Evolutionary conservation across 2,329 filamentous ascomycete species (phyloP).

Genomic region (Exserohilum rostratum): DNA sequence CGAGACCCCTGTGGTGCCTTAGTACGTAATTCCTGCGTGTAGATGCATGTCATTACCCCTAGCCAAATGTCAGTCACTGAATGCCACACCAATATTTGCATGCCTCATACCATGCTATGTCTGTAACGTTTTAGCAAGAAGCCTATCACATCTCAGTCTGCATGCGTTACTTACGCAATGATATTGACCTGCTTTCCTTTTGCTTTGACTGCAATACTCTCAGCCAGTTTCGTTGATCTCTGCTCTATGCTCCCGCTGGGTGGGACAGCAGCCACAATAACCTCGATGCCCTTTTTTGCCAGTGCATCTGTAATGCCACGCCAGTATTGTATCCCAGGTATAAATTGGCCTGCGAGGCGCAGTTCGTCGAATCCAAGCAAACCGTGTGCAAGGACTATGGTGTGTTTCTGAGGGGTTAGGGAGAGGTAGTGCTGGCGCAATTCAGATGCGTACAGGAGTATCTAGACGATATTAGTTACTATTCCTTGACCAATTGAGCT

Average conservation of each 20-base stretch:
- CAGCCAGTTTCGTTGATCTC: constrained; percentile 60
- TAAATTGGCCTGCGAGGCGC: constrained; percentile 57
- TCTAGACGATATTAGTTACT: constrained; percentile 33
- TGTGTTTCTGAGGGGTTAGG: constrained; percentile 52
- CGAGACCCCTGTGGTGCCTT: constrained; percentile 59
- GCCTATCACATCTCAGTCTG: neutral
- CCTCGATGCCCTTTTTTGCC: constrained; percentile 61
- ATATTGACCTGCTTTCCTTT: constrained; percentile 67
- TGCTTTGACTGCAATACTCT: constrained; percentile 60
- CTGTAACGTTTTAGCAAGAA: constrained; percentile 36
- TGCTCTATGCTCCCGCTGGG: constrained; percentile 65
- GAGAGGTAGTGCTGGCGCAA: constrained; percentile 35
- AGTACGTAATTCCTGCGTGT: constrained; percentile 13
- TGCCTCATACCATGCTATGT: constrained; percentile 60
- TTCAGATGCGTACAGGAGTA: constrained; percentile 35
- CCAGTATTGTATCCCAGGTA: constrained; percentile 69
- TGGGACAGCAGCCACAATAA: constrained; percentile 66
- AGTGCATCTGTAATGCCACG: constrained; percentile 67
- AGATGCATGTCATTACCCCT: constrained; percentile 45
- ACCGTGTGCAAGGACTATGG: constrained; percentile 69
- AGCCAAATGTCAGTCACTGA: constrained; percentile 24
- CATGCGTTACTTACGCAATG: constrained; percentile 59
- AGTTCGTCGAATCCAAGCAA: constrained; percentile 70
- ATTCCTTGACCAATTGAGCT: too few relatives aligned
- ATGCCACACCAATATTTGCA: neutral